phyloP scores from a whole-genome alignment of 768 basidiomycete genomes.

The Pisolithus orientalis region DNA sequence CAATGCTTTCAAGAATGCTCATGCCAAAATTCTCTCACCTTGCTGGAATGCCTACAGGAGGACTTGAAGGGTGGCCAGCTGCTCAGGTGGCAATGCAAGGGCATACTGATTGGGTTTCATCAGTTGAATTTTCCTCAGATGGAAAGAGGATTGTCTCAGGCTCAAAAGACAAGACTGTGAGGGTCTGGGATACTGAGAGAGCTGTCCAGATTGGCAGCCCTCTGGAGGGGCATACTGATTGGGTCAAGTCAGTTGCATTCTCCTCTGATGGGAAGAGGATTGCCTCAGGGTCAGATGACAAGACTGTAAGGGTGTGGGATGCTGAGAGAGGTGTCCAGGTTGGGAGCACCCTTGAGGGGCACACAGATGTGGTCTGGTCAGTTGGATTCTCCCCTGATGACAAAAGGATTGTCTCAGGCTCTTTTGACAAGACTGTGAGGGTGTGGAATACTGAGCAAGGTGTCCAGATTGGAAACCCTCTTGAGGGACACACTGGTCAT shows the following conservation, averaged over 20 bases:
- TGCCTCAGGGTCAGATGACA: neutral
- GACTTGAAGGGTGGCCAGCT: constrained; percentile 11
- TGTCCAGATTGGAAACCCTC: too few relatives aligned
- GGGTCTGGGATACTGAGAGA: constrained; percentile 1
- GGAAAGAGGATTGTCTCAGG: constrained; percentile 12
- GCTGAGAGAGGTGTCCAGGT: neutral
- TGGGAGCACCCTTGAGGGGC: too few relatives aligned
- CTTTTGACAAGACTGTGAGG: too few relatives aligned
- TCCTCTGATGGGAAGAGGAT: neutral
- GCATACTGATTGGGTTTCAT: neutral
- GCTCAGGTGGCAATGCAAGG: neutral
- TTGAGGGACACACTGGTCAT: too few relatives aligned
- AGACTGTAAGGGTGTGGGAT: neutral
- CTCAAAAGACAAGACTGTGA: constrained; percentile 6
- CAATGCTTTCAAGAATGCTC: constrained; percentile 8
- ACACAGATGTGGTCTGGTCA: too few relatives aligned
- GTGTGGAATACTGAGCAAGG: too few relatives aligned
- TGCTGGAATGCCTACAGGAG: neutral
- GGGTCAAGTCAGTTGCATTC: too few relatives aligned
- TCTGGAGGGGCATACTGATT: constrained; percentile 1
- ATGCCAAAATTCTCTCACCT: neutral
- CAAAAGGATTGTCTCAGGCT: too few relatives aligned
- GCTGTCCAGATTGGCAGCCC: neutral
- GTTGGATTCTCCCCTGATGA: too few relatives aligned
- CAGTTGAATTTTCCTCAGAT: constrained; percentile 16